Evolutionary conservation across 345 rosid genomes (phyloP).

Genomic region (Citrus maxima): DNA sequence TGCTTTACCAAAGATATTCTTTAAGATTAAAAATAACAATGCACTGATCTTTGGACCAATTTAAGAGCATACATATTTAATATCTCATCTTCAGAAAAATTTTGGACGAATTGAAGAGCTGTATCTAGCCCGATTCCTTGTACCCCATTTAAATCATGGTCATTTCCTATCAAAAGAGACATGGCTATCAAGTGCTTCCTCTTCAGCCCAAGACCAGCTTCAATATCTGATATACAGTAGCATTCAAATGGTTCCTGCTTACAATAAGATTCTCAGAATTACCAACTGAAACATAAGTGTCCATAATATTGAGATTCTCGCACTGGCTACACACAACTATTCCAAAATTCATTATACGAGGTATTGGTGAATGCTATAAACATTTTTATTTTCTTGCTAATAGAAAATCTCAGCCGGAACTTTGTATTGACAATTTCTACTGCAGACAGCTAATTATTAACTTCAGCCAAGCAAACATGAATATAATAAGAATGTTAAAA

Average conservation of each 20-base stretch:
- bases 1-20: constrained; percentile 5
- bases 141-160: constrained; percentile 76
- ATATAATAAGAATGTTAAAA: background rate
- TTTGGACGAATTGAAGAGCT: constrained; percentile 63
- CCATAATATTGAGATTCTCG: background rate
- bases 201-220: constrained; percentile 76
- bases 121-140: constrained; percentile 76
- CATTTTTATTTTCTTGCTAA: background rate
- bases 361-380: background rate
- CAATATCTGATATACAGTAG: constrained; percentile 79
- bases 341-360: too few relatives aligned
- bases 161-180: constrained; percentile 84
- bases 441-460: background rate
- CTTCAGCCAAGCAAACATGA: background rate
- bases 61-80: constrained; percentile 47
- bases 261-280: constrained; percentile 23
- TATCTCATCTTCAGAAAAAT: constrained; percentile 61
- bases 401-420: background rate
- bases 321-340: too few relatives aligned
- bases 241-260: constrained; percentile 89
- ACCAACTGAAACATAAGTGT: background rate
- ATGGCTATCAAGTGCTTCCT: constrained; percentile 83
- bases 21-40: constrained; percentile 2
- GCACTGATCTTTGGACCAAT: background rate
- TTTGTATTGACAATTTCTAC: background rate